Evolutionary conservation across 1,284 basidiomycete species (phyloP).

Genomic region (Malassezia cuniculi): DNA sequence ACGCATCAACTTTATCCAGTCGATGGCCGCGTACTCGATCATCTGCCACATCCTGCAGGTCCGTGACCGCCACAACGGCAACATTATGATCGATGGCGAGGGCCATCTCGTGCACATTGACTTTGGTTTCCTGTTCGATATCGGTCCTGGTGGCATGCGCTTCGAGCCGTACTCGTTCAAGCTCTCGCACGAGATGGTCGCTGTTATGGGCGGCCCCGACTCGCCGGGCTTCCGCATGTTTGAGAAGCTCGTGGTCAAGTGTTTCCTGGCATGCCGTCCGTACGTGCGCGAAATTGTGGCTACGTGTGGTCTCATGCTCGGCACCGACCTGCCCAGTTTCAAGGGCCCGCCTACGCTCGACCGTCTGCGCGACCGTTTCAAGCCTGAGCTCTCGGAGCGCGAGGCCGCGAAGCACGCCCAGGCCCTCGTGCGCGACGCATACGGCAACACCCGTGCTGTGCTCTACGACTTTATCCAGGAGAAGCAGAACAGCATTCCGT

Average conservation of each 20-base stretch:
- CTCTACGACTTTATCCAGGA: conserved; percentile 64
- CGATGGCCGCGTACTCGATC: conserved; percentile 98
- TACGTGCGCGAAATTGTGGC: conserved; percentile 78
- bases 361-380: conserved; percentile 74
- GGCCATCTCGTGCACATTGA: conserved; percentile 94
- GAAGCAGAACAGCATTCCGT: conserved; percentile 37
- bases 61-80: conserved; percentile 94
- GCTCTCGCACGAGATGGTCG: conserved; percentile 92
- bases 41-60: conserved; percentile 95
- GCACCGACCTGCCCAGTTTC: conserved; percentile 85
- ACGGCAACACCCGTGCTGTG: conserved; percentile 80
- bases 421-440: conserved; percentile 74
- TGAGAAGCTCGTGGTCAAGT: conserved; percentile 84
- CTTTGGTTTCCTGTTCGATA: conserved; percentile 96
- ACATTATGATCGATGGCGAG: conserved; percentile 91
- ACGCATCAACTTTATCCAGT: conserved; percentile 89
- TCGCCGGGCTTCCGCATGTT: conserved; percentile 89
- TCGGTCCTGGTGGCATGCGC: conserved; percentile 51
- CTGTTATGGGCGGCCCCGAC: conserved; percentile 85
- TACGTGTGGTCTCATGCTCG: conserved; percentile 83
- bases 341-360: conserved; percentile 75
- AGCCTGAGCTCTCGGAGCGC: conserved; percentile 65
- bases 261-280: conserved; percentile 84
- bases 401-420: conserved; percentile 83
- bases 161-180: conserved; percentile 66